These are phyloP conservation scores for Thozetella sp. DNA, from an alignment of 495 filamentous ascomycete species.

Conservation along the genomic window DNA sequence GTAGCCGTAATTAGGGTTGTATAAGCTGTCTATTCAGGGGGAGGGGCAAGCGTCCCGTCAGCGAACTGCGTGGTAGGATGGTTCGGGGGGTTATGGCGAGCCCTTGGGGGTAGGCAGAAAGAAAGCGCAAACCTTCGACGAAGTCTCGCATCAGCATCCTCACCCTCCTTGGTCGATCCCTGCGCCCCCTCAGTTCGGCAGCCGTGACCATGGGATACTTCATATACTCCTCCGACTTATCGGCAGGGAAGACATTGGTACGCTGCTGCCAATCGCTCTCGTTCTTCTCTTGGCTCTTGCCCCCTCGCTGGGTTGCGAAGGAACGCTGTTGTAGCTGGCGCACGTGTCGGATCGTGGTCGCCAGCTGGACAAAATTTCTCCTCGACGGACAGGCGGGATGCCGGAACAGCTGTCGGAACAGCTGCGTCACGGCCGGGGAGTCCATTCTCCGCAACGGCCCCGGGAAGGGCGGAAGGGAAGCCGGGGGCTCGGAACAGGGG, in stretches of 20 bases:
- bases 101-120: neutral
- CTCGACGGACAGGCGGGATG: conserved; percentile 68
- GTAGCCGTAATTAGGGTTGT: conserved; percentile 97
- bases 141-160: conserved; percentile 98
- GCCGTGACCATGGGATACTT: conserved; percentile 84
- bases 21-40: conserved; percentile 74
- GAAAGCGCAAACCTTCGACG: conserved; percentile 74
- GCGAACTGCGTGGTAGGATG: neutral
- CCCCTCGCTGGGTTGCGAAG: conserved; percentile 27
- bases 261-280: conserved; percentile 81
- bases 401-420: conserved; percentile 83
- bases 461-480: neutral
- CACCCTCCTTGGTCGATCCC: conserved; percentile 79
- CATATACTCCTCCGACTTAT: conserved; percentile 78
- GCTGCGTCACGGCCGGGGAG: conserved; percentile 71
- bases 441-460: conserved; percentile 65
- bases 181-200: conserved; percentile 67
- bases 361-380: conserved; percentile 44
- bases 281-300: conserved; percentile 18
- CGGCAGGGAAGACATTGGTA: conserved; percentile 65
- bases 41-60: neutral
- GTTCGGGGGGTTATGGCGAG: neutral
- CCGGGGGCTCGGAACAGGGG: neutral
- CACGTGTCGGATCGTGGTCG: conserved; percentile 39
- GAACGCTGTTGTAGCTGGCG: conserved; percentile 21